phyloP scores from a whole-genome alignment of 345 rosid species.

The Sisymbrium irio region DNA sequence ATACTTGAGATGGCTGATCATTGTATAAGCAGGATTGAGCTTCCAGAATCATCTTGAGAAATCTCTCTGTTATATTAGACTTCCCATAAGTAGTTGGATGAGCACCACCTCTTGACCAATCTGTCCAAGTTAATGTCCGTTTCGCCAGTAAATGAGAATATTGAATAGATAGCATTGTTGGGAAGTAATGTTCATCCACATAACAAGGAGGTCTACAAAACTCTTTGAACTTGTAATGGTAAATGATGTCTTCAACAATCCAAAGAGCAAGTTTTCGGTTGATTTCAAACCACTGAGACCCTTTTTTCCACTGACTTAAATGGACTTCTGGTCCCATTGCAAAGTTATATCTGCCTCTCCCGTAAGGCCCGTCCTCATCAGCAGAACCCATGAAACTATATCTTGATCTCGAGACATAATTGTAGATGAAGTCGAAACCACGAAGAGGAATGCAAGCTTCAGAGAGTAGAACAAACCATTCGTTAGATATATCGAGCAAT shows the following conservation, averaged over 20 bases:
- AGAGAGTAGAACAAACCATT: slow-evolving; percentile 81
- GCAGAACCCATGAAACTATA: slow-evolving; percentile 79
- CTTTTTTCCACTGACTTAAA: slow-evolving; percentile 83
- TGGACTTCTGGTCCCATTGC: slow-evolving; percentile 70
- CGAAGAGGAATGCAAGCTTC: slow-evolving; percentile 88
- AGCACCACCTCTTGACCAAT: slow-evolving; percentile 86
- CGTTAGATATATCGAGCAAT: slow-evolving; percentile 76
- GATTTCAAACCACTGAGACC: slow-evolving; percentile 93
- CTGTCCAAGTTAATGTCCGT: slow-evolving; percentile 74
- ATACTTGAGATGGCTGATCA: slow-evolving; percentile 45
- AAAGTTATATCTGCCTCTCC: slow-evolving; percentile 70
- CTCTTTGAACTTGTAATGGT: slow-evolving; percentile 65
- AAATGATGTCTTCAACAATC: slow-evolving; percentile 53
- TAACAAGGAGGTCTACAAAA: slow-evolving; percentile 72
- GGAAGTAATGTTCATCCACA: slow-evolving; percentile 95
- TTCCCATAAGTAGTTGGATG: slow-evolving; percentile 78
- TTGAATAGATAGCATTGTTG: slow-evolving; percentile 69
- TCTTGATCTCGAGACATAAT: slow-evolving; percentile 54
- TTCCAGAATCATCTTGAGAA: slow-evolving; percentile 46
- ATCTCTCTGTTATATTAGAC: slow-evolving; percentile 48
- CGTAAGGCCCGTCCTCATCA: slow-evolving; percentile 66
- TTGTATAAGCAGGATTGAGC: slow-evolving; percentile 52
- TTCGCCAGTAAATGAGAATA: slow-evolving; percentile 61
- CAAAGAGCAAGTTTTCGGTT: slow-evolving; percentile 55
- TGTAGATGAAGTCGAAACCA: slow-evolving; percentile 54